These are phyloP conservation scores for Aegle marmelos DNA, from an alignment of 345 rosid species.

Conservation along the genomic window DNA sequence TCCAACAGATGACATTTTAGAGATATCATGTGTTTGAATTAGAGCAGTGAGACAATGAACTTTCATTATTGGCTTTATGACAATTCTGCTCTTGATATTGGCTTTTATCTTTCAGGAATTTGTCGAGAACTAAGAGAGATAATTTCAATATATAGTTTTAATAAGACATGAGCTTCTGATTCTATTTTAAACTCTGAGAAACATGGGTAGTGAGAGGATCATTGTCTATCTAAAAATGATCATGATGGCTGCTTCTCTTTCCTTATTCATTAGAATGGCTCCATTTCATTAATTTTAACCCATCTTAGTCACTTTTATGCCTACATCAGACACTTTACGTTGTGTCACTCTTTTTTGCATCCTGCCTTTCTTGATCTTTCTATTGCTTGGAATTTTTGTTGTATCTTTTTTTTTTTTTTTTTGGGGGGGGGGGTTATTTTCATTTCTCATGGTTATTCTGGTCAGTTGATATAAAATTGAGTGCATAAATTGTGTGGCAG, in stretches of 20 bases:
- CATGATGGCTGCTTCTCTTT: background rate
- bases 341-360: background rate
- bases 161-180: background rate
- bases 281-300: background rate
- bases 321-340: background rate
- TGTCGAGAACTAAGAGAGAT: background rate
- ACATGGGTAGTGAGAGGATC: background rate
- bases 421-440: too few relatives aligned
- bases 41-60: background rate
- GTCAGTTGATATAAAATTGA: background rate
- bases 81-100: background rate
- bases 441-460: background rate
- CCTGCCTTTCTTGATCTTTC: background rate
- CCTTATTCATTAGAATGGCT: background rate
- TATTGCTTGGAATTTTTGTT: background rate
- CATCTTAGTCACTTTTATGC: background rate
- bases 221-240: too few relatives aligned
- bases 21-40: background rate
- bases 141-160: background rate
- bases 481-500: background rate
- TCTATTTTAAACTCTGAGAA: background rate
- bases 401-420: background rate
- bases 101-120: background rate
- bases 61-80: background rate
- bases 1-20: background rate